Percentiles rank a stretch among this genome's conserved stretches.
Conservation (phyloP, 768 basidiomycete genomes). For the Saitozyma sp. region DNA sequence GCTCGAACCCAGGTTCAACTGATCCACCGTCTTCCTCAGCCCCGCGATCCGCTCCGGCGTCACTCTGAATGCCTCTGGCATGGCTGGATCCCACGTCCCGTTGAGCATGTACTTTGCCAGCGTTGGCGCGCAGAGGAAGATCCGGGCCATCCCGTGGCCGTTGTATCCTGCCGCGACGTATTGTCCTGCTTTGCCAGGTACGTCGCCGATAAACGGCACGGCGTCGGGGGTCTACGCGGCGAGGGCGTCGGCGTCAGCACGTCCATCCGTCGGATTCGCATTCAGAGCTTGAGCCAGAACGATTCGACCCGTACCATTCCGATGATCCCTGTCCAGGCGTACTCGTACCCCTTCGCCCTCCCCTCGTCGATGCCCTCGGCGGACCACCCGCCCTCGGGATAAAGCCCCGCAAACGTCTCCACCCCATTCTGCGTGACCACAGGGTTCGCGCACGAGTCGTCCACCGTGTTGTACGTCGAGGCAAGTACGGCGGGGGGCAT, state of each 20-base stretch:
- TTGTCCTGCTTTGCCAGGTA: slow-evolving; percentile 40
- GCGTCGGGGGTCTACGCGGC: slow-evolving; percentile 34
- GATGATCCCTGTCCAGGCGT: slow-evolving; percentile 45
- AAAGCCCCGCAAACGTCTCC: slow-evolving; percentile 18
- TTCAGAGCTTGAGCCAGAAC: too few species aligned
- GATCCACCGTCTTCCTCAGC: slow-evolving; percentile 18
- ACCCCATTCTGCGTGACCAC: slow-evolving; percentile 25
- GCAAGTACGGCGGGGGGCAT: slow-evolving; percentile 17
- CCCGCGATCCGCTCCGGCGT: slow-evolving; percentile 26
- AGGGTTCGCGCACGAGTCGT: slow-evolving; percentile 23
- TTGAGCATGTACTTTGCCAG: slow-evolving; percentile 27
- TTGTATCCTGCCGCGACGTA: slow-evolving; percentile 38
- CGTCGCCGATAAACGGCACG: slow-evolving; percentile 36
- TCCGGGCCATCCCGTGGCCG: slow-evolving; percentile 42
- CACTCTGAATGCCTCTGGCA: slow-evolving; percentile 32
- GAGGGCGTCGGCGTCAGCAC: not conserved
- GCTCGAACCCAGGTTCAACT: not conserved
- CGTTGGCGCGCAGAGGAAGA: slow-evolving; percentile 42
- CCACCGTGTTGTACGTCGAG: slow-evolving; percentile 27
- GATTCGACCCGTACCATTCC: slow-evolving; percentile 32
- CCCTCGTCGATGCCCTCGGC: slow-evolving; percentile 18
- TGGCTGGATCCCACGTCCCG: slow-evolving; percentile 30
- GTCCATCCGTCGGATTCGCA: not conserved
- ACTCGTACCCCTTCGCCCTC: slow-evolving; percentile 31
- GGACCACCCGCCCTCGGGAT: slow-evolving; percentile 25